Evolutionary conservation across 1,284 basidiomycete genomes (phyloP).

Genomic region (Pseudozyma thailandica): DNA sequence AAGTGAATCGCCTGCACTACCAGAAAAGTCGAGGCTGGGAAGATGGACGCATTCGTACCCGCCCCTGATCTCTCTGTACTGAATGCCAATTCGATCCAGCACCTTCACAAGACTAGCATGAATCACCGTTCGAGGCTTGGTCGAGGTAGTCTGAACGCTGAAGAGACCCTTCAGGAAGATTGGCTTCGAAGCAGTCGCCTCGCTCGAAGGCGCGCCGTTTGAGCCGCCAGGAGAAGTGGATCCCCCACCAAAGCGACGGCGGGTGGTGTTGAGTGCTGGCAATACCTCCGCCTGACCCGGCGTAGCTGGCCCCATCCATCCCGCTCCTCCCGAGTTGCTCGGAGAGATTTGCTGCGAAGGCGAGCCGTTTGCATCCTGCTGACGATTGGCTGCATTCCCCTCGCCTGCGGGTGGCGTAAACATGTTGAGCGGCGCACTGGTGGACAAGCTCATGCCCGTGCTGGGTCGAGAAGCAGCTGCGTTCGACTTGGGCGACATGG

Average conservation of each 20-base stretch:
- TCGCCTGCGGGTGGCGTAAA: slow-evolving; percentile 17
- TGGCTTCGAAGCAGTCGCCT: slow-evolving; percentile 52
- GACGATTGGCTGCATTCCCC: slow-evolving; percentile 8
- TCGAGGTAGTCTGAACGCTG: slow-evolving; percentile 89
- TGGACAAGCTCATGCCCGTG: slow-evolving; percentile 42
- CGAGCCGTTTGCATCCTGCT: slow-evolving; percentile 5
- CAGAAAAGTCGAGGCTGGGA: slow-evolving; percentile 81
- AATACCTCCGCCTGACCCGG: slow-evolving; percentile 48
- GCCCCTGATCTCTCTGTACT: slow-evolving; percentile 86
- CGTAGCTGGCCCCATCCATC: slow-evolving; percentile 42
- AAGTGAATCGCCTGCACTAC: slow-evolving; percentile 26
- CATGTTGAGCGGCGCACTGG: slow-evolving; percentile 45
- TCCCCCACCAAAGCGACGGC: slow-evolving; percentile 40
- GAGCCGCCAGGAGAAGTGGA: slow-evolving; percentile 2
- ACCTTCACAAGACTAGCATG: slow-evolving; percentile 86
- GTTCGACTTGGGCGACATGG: slow-evolving; percentile 45
- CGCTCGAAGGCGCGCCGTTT: slow-evolving; percentile 7
- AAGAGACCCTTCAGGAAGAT: slow-evolving; percentile 69
- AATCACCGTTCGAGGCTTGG: slow-evolving; percentile 83
- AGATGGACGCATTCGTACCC: slow-evolving; percentile 96
- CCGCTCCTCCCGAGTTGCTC: slow-evolving; percentile 27
- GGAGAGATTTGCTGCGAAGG: slow-evolving; percentile 29
- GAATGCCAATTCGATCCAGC: slow-evolving; percentile 91
- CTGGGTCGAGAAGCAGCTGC: slow-evolving; percentile 20
- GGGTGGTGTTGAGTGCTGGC: slow-evolving; percentile 23